Percentiles rank a stretch among this genome's conserved stretches.
Conservation (phyloP, 305 asterid genomes). For the Fraxinus velutina region DNA sequence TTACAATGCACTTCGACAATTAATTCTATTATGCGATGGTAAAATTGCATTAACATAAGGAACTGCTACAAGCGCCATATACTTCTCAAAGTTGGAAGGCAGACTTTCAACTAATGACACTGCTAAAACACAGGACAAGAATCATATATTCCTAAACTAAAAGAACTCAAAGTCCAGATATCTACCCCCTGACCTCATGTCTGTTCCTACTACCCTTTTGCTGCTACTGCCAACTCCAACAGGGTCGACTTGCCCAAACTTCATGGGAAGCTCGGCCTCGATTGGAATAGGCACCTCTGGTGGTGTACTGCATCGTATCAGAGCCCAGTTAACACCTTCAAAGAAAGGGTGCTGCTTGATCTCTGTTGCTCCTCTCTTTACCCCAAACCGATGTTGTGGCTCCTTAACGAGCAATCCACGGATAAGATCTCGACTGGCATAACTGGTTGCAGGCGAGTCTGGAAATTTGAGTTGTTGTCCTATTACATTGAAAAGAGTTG, state of each 20-base stretch:
- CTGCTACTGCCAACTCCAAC: constrained; percentile 52
- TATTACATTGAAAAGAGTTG: constrained; percentile 87
- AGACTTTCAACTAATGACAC: constrained; percentile 27
- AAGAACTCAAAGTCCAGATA: constrained; percentile 98
- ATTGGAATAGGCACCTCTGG: constrained; percentile 88
- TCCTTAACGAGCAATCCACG: constrained; percentile 86
- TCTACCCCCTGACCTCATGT: constrained; percentile 75
- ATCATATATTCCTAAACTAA: constrained; percentile 41
- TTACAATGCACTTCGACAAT: not conserved
- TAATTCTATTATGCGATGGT: not conserved
- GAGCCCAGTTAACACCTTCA: constrained; percentile 95
- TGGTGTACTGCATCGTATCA: constrained; percentile 89
- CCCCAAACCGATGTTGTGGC: constrained; percentile 88
- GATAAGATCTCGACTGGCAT: constrained; percentile 82
- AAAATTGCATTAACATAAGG: not conserved
- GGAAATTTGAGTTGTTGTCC: constrained; percentile 86
- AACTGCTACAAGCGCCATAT: not conserved
- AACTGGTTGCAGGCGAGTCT: constrained; percentile 83
- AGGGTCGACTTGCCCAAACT: constrained; percentile 59
- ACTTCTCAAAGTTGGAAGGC: constrained; percentile 9
- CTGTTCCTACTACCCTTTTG: constrained; percentile 63
- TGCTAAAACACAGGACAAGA: constrained; percentile 28
- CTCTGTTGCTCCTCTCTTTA: constrained; percentile 89
- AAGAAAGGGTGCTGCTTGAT: constrained; percentile 92
- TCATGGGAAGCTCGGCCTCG: constrained; percentile 61